Percentiles rank a stretch among this genome's conserved stretches.
These are phyloP conservation scores for Curvularia sp. DNA, from an alignment of 2,329 filamentous ascomycete genomes.

Conservation along the genomic window DNA sequence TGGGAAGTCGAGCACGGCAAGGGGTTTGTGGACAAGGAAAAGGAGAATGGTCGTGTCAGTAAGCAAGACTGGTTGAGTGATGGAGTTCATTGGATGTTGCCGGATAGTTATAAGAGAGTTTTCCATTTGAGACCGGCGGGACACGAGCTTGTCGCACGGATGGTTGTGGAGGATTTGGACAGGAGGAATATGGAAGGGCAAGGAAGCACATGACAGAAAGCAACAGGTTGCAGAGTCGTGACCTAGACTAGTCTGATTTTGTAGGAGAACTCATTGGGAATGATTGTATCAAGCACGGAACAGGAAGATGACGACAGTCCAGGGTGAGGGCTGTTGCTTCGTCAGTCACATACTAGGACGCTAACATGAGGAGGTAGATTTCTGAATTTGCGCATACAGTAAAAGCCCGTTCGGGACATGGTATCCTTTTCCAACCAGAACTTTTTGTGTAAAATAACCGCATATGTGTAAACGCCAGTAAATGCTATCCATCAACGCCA, in stretches of 20 bases:
- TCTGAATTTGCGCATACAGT: conserved; percentile 16
- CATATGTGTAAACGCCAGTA: conserved; percentile 32
- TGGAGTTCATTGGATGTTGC: conserved; percentile 40
- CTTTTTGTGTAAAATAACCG: conserved; percentile 22
- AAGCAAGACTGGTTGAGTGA: conserved; percentile 9
- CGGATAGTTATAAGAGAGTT: conserved; percentile 42
- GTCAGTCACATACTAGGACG: not conserved
- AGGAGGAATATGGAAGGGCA: not conserved
- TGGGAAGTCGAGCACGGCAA: not conserved
- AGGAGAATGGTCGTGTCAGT: not conserved
- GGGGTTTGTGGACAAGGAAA: not conserved
- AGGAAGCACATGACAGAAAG: not conserved
- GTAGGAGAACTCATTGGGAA: not conserved
- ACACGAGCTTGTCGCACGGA: conserved; percentile 18
- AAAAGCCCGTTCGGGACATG: conserved; percentile 27
- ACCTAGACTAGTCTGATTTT: not conserved
- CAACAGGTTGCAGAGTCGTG: not conserved
- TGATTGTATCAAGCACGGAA: not conserved
- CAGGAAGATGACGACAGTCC: not conserved
- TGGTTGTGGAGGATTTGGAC: not conserved
- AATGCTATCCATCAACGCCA: conserved; percentile 35
- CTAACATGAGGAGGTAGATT: not conserved
- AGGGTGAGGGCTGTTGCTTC: not conserved
- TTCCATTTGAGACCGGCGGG: conserved; percentile 40
- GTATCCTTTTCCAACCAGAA: conserved; percentile 37